phyloP scores from a whole-genome alignment of 768 basidiomycete species.

The Phlebiopsis flavidoalba region DNA sequence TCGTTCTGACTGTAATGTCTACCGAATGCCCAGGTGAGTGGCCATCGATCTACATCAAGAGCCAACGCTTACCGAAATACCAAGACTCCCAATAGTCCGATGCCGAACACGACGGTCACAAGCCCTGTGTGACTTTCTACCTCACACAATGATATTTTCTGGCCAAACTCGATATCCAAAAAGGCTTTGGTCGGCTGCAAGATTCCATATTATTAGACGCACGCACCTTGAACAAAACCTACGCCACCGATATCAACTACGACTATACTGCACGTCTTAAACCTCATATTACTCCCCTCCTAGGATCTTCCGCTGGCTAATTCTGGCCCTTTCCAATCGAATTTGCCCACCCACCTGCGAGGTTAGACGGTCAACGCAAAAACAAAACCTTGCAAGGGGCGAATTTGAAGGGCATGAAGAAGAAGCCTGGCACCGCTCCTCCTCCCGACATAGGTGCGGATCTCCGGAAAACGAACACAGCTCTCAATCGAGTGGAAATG shows the following conservation, averaged over 20 bases:
- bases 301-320: slow-evolving; percentile 49
- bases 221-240: not conserved
- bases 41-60: not conserved
- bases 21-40: slow-evolving; percentile 74
- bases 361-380: slow-evolving; percentile 68
- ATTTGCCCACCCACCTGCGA: slow-evolving; percentile 71
- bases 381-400: slow-evolving; percentile 30
- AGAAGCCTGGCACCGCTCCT: slow-evolving; percentile 92
- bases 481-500: slow-evolving; percentile 74
- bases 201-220: too few relatives aligned
- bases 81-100: slow-evolving; percentile 73
- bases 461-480: slow-evolving; percentile 37
- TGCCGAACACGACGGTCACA: slow-evolving; percentile 65
- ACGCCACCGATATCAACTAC: slow-evolving; percentile 75
- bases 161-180: slow-evolving; percentile 48
- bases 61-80: not conserved
- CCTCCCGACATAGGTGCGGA: slow-evolving; percentile 62
- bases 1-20: slow-evolving; percentile 58
- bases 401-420: slow-evolving; percentile 89
- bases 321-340: slow-evolving; percentile 69
- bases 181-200: slow-evolving; percentile 41
- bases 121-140: slow-evolving; percentile 53
- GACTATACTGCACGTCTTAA: slow-evolving; percentile 86
- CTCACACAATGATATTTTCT: slow-evolving; percentile 63
- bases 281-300: slow-evolving; percentile 57